A percentile compares a stretch with the other conserved stretches of the same genome.
These are phyloP conservation scores for Xylaria digitata DNA, from an alignment of 2,329 filamentous ascomycete species.

Conservation along the genomic window DNA sequence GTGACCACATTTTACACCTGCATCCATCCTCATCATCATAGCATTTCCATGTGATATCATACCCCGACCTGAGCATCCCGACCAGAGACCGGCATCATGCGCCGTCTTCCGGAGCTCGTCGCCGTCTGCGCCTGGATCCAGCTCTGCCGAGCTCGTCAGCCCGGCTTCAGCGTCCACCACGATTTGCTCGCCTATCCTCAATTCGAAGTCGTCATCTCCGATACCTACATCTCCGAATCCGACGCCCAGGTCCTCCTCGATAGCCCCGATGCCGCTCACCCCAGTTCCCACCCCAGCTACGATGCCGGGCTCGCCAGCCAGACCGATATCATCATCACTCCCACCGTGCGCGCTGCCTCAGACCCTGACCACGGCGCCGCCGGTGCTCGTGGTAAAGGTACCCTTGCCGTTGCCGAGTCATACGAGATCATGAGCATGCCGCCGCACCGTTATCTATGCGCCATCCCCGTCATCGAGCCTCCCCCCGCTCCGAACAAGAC, in stretches of 20 bases:
- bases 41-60: conserved; percentile 51
- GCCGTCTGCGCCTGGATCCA: conserved; percentile 51
- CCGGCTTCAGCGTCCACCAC: conserved; percentile 84
- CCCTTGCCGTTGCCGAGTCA: conserved; percentile 50
- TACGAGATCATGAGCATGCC: conserved; percentile 83
- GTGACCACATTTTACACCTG: too few species aligned
- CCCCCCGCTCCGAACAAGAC: conserved; percentile 70
- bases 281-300: conserved; percentile 52
- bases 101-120: conserved; percentile 59
- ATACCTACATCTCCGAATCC: conserved; percentile 76
- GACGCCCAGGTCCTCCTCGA: conserved; percentile 74
- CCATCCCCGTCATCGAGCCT: conserved; percentile 77
- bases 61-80: conserved; percentile 21
- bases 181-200: conserved; percentile 89
- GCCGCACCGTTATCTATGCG: conserved; percentile 81
- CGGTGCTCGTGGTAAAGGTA: conserved; percentile 50
- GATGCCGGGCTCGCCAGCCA: conserved; percentile 49
- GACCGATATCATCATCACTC: conserved; percentile 44
- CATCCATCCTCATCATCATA: too few species aligned
- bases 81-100: conserved; percentile 61
- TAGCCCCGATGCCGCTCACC: conserved; percentile 55
- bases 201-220: conserved; percentile 83
- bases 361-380: conserved; percentile 43
- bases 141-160: conserved; percentile 61
- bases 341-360: conserved; percentile 44